Percentiles rank a stretch among this genome's conserved stretches.
Evolutionary conservation across 2,329 filamentous ascomycete genomes (phyloP).

Genomic region (Trichoderma sp.): DNA sequence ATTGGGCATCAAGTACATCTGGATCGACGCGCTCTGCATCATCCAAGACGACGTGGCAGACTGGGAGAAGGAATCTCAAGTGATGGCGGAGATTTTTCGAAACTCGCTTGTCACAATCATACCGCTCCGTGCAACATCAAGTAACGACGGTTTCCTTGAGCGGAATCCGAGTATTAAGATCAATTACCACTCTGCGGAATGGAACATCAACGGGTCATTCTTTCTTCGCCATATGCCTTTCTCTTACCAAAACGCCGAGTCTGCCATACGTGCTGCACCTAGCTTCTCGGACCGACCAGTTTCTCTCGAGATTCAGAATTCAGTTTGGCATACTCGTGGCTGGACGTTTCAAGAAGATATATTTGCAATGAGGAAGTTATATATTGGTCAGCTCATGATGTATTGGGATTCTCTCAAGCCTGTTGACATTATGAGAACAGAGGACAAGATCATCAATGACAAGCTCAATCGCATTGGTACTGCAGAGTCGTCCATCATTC

Average conservation of each 20-base stretch:
- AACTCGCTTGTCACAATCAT: not conserved
- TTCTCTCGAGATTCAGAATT: not conserved
- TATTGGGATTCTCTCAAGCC: slow-evolving; percentile 4
- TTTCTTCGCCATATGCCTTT: slow-evolving; percentile 5
- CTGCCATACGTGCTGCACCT: not conserved
- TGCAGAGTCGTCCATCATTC: not conserved
- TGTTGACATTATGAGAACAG: slow-evolving; percentile 1
- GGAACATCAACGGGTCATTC: not conserved
- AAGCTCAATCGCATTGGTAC: not conserved
- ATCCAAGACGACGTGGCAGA: not conserved
- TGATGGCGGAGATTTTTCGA: slow-evolving; percentile 6
- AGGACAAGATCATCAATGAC: not conserved
- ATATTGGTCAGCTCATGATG: slow-evolving; percentile 7
- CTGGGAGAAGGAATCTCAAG: not conserved
- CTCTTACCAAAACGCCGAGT: not conserved
- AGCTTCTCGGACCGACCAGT: not conserved
- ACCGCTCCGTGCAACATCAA: not conserved
- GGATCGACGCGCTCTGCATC: slow-evolving; percentile 12
- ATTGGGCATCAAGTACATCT: slow-evolving; percentile 7
- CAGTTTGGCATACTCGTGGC: not conserved
- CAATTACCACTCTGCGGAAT: not conserved
- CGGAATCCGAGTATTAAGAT: not conserved
- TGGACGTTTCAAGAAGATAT: slow-evolving; percentile 5
- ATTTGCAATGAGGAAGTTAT: not conserved
- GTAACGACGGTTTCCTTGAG: not conserved